Evolutionary conservation across 768 basidiomycete species (phyloP).

Genomic region (Steccherinum ochraceum): DNA sequence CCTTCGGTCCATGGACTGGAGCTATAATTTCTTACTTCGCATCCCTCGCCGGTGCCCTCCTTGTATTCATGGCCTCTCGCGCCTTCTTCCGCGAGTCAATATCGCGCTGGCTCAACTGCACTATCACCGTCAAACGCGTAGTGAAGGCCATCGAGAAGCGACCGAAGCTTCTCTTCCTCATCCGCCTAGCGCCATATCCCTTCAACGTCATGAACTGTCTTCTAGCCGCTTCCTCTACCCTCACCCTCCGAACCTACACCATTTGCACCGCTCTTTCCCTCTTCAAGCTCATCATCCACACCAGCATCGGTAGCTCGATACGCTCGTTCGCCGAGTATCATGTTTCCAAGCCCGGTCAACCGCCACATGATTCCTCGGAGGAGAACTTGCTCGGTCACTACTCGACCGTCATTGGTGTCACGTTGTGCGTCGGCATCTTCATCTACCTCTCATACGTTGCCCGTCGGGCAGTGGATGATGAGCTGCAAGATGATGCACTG

Average conservation of each 20-base stretch:
- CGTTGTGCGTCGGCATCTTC: constrained; percentile 68
- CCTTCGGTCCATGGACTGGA: constrained; percentile 79
- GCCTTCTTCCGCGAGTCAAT: constrained; percentile 66
- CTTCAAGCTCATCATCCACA: constrained; percentile 89
- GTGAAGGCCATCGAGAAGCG: constrained; percentile 84
- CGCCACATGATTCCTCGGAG: constrained; percentile 13
- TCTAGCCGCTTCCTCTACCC: constrained; percentile 78
- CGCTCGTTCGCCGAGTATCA: constrained; percentile 75
- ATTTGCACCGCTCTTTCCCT: constrained; percentile 77
- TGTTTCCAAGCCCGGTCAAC: constrained; percentile 18
- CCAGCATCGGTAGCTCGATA: constrained; percentile 79
- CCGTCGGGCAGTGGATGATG: constrained; percentile 54
- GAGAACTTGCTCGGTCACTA: constrained; percentile 43
- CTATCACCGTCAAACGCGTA: constrained; percentile 69
- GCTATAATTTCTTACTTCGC: constrained; percentile 84
- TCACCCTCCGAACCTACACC: constrained; percentile 74
- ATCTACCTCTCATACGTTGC: constrained; percentile 79
- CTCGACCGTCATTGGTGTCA: constrained; percentile 65
- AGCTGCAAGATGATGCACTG: constrained; percentile 37
- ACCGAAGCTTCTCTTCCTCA: constrained; percentile 84
- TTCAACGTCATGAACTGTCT: constrained; percentile 96
- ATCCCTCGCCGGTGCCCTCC: constrained; percentile 76
- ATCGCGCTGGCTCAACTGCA: constrained; percentile 63
- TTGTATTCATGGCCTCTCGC: constrained; percentile 79
- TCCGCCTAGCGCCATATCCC: constrained; percentile 87